These are phyloP conservation scores for Neofusicoccum sp. DNA, from an alignment of 2,329 filamentous ascomycete genomes.

Conservation along the genomic window DNA sequence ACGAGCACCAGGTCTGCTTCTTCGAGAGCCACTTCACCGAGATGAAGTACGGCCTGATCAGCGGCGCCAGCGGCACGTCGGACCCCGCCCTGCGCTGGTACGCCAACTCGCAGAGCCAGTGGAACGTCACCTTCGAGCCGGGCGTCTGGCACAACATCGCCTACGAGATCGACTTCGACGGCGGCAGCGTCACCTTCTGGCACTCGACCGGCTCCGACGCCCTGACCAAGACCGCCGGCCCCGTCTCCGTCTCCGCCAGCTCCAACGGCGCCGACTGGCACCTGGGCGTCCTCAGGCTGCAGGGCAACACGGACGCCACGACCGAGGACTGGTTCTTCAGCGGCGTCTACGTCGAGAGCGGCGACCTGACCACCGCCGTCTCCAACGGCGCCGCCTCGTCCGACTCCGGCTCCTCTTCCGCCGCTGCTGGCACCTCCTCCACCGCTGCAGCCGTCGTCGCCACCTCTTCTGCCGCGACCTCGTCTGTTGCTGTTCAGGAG, in stretches of 20 bases:
- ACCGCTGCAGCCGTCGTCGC: background rate
- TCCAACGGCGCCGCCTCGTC: background rate
- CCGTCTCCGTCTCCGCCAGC: constrained; percentile 59
- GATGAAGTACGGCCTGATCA: constrained; percentile 66
- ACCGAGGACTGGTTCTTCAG: constrained; percentile 70
- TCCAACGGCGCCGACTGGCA: constrained; percentile 73
- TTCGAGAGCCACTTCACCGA: constrained; percentile 68
- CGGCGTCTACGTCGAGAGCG: constrained; percentile 68
- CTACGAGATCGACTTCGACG: constrained; percentile 69
- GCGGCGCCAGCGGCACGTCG: constrained; percentile 49
- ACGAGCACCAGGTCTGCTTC: constrained; percentile 66
- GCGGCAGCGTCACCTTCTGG: constrained; percentile 64
- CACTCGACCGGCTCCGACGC: constrained; percentile 65
- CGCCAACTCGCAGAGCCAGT: constrained; percentile 59
- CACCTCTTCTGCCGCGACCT: background rate
- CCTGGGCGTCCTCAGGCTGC: constrained; percentile 65
- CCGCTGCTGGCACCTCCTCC: background rate
- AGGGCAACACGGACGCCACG: constrained; percentile 51
- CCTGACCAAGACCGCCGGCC: constrained; percentile 58
- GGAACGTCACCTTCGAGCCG: constrained; percentile 61
- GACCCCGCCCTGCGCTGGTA: constrained; percentile 63
- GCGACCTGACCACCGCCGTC: constrained; percentile 33
- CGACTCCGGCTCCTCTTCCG: constrained; percentile 8
- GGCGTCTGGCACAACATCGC: constrained; percentile 73
- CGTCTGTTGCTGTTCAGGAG: background rate